Evolutionary conservation across 345 rosid genomes (phyloP).

Genomic region (Moricandia arvensis): DNA sequence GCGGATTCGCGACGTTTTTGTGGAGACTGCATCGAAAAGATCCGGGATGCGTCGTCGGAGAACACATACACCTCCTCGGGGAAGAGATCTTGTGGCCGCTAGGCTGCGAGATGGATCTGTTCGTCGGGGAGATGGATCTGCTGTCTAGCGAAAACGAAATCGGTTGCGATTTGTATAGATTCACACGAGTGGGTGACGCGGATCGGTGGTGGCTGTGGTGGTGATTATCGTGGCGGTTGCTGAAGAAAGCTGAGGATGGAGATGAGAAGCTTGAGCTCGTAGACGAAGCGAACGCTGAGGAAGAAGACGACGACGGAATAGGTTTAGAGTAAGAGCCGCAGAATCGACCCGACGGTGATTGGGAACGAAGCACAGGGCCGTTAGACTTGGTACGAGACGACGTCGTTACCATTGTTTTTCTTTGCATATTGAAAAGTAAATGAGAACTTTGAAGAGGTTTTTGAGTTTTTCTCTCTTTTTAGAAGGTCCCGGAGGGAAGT

Average conservation of each 20-base stretch:
- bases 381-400: conserved; percentile 34
- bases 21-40: conserved; percentile 80
- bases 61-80: conserved; percentile 70
- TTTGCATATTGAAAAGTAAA: background rate
- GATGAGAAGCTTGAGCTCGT: conserved; percentile 39
- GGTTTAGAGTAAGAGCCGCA: conserved; percentile 27
- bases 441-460: background rate
- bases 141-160: conserved; percentile 23
- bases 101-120: conserved; percentile 38
- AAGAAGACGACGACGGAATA: conserved; percentile 28
- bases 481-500: conserved; percentile 20
- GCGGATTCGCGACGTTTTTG: conserved; percentile 41
- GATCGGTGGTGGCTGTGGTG: conserved; percentile 27
- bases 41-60: conserved; percentile 88
- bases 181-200: conserved; percentile 39
- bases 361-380: conserved; percentile 33
- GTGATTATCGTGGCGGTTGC: background rate
- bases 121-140: conserved; percentile 47
- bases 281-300: conserved; percentile 33
- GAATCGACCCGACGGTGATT: conserved; percentile 34
- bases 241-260: conserved; percentile 34
- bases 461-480: background rate
- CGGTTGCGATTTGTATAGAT: conserved; percentile 13
- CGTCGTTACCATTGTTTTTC: conserved; percentile 29
- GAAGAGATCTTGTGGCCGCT: conserved; percentile 29